Percentiles rank a stretch among this genome's conserved stretches.
Conservation (phyloP, 495 filamentous ascomycete species). For the Penicillium coprophilum region DNA sequence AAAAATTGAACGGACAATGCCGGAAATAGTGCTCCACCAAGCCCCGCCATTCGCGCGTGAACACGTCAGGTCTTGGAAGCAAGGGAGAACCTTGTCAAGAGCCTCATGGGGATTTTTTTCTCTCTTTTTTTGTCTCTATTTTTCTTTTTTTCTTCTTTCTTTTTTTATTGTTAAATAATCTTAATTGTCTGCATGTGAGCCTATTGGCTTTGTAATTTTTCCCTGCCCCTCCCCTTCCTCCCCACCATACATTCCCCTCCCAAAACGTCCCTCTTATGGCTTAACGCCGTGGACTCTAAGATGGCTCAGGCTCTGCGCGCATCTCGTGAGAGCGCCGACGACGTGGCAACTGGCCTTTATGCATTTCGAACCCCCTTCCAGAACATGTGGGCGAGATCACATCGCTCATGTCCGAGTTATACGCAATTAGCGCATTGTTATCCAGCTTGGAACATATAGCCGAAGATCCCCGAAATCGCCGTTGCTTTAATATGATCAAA, state of each 20-base stretch:
- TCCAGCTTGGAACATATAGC: conserved; percentile 44
- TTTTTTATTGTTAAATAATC: conserved; percentile 7
- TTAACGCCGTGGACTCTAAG: conserved; percentile 22
- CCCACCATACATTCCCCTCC: conserved; percentile 2
- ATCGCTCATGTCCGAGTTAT: conserved; percentile 53
- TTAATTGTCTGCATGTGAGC: conserved; percentile 14
- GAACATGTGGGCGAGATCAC: conserved; percentile 56
- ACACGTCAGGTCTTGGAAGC: conserved; percentile 29
- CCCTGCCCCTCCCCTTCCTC: conserved; percentile 4
- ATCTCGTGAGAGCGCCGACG: conserved; percentile 52
- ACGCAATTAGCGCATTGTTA: conserved; percentile 52
- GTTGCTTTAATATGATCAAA: conserved; percentile 36
- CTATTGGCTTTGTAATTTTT: conserved; percentile 7
- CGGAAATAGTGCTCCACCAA: conserved; percentile 14
- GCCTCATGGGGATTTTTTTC: conserved; percentile 25
- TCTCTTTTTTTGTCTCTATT: background rate
- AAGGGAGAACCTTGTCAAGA: conserved; percentile 21
- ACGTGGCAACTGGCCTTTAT: conserved; percentile 53
- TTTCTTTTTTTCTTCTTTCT: conserved; percentile 2
- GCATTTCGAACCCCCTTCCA: conserved; percentile 53
- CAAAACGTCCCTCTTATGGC: conserved; percentile 21
- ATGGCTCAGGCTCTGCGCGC: conserved; percentile 53
- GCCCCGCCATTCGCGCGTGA: conserved; percentile 34
- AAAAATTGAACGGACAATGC: background rate
- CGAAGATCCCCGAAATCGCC: conserved; percentile 33